A percentile compares a stretch with the other conserved stretches of the same genome.
These are phyloP conservation scores for Penicillium coprophilum DNA, from an alignment of 495 filamentous ascomycete genomes.

Conservation along the genomic window DNA sequence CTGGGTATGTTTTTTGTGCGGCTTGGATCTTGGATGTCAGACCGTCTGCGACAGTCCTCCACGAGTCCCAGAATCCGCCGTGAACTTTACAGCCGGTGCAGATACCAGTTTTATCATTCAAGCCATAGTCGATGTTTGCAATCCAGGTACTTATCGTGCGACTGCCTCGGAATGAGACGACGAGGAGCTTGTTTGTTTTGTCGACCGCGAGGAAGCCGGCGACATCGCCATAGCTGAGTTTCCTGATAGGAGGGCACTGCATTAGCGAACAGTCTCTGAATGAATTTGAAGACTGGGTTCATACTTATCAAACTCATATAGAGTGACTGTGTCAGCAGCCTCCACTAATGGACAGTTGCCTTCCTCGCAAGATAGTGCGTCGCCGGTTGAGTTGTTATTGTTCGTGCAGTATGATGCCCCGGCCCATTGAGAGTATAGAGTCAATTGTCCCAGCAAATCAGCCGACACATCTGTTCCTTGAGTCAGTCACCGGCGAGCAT, in stretches of 20 bases:
- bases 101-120: slow-evolving; percentile 30
- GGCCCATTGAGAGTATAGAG: slow-evolving; percentile 68
- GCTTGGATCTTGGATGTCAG: slow-evolving; percentile 38
- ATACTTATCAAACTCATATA: slow-evolving; percentile 62
- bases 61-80: slow-evolving; percentile 56
- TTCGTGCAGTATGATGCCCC: slow-evolving; percentile 67
- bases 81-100: slow-evolving; percentile 51
- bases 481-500: slow-evolving; percentile 1
- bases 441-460: slow-evolving; percentile 42
- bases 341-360: slow-evolving; percentile 63
- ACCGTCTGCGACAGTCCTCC: slow-evolving; percentile 47
- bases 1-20: slow-evolving; percentile 40
- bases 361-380: slow-evolving; percentile 54
- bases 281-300: not conserved
- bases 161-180: slow-evolving; percentile 70
- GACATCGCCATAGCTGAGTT: slow-evolving; percentile 54
- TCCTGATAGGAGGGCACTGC: slow-evolving; percentile 33
- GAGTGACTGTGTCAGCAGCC: slow-evolving; percentile 52
- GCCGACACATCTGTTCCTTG: slow-evolving; percentile 31
- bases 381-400: slow-evolving; percentile 45
- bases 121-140: slow-evolving; percentile 53
- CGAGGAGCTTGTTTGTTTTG: slow-evolving; percentile 57
- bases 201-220: slow-evolving; percentile 72
- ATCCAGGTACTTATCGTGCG: slow-evolving; percentile 65
- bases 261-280: not conserved